Base-by-base conservation (phyloP, 768 basidiomycete genomes). In the Lactarius trivialis region DNA sequence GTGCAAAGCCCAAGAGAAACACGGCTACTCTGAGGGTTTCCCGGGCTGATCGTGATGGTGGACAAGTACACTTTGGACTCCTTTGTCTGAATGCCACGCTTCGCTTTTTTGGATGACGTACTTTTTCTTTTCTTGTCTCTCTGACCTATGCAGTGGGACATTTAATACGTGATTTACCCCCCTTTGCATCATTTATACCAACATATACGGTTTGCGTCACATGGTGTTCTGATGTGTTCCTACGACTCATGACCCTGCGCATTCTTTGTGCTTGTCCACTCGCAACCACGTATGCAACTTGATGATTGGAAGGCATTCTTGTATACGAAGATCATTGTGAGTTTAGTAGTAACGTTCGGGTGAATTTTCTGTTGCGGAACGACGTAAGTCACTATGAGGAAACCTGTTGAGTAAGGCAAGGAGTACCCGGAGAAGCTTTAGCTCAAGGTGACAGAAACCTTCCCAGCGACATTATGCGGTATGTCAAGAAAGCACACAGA, bases 51-150 rank as follows among this genome's bases (percentile, higher is more conserved):
- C 54, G 32, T 34, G 43, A 33, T 34, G 24, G 60, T 56, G 60
- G 56, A 65, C 64, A 58, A 24, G 33, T 37, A 41, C 34, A 51
- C 55, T 43, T 63, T 64, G 63, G 54, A 64, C 52, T 37, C 41
- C 24, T 34, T 61, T 32, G 39, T n/a, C 39, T 41, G 39, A n/a
- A n/a, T 41, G 19, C 24, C 28, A 43, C 11, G 41, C 30, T 48
- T 36, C 55, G 17, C 28, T 64, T 54, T n/a, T 33, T 32, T 34
- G 24, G 43, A 55, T 30, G 32, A 49, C 28, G 36, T 58, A 24
- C 30, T 24, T 41, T 51, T 39, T 36, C 36, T 39, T 34, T n/a
- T n/a, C 59, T 5, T 26, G 45, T 28, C 33, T 43, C 41, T 56
- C 60, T 56, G 50, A 37, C 12, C 33, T 28, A 30, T 24, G 2